These are phyloP conservation scores for Phytophthora niederhauseri DNA, from an alignment of 352 stramenopile species.

Conservation along the genomic window DNA sequence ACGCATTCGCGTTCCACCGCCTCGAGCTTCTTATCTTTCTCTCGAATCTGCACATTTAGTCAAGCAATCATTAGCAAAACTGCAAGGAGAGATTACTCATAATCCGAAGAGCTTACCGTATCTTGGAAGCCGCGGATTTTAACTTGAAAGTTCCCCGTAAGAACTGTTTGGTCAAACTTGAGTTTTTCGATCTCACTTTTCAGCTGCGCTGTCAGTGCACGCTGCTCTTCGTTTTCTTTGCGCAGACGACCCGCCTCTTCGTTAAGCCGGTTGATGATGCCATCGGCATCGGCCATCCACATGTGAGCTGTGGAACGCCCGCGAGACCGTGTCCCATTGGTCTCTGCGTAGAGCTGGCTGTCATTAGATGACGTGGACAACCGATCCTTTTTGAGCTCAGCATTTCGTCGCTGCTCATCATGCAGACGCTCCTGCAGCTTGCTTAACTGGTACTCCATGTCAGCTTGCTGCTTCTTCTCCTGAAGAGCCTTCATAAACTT, in stretches of 20 bases:
- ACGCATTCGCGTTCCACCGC: slow-evolving; percentile 70
- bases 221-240: slow-evolving; percentile 80
- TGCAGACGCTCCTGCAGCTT: slow-evolving; percentile 66
- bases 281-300: slow-evolving; percentile 88
- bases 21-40: slow-evolving; percentile 88
- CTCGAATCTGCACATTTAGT: slow-evolving; percentile 49
- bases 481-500: slow-evolving; percentile 60
- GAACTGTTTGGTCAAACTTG: slow-evolving; percentile 76
- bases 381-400: slow-evolving; percentile 55
- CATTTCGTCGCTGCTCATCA: slow-evolving; percentile 66
- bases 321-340: slow-evolving; percentile 46
- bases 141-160: slow-evolving; percentile 79
- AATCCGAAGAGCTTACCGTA: slow-evolving; percentile 29
- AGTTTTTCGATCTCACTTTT: slow-evolving; percentile 79
- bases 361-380: slow-evolving; percentile 47
- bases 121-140: slow-evolving; percentile 85
- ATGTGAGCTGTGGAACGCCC: slow-evolving; percentile 71
- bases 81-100: neutral
- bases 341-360: slow-evolving; percentile 50
- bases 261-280: slow-evolving; percentile 82
- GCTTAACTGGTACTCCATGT: slow-evolving; percentile 63
- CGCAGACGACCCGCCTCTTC: slow-evolving; percentile 72
- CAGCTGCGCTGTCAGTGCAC: slow-evolving; percentile 45
- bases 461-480: slow-evolving; percentile 61
- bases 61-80: neutral